Base-by-base conservation (phyloP, 495 filamentous ascomycete genomes). In the Platismatia glauca region DNA sequence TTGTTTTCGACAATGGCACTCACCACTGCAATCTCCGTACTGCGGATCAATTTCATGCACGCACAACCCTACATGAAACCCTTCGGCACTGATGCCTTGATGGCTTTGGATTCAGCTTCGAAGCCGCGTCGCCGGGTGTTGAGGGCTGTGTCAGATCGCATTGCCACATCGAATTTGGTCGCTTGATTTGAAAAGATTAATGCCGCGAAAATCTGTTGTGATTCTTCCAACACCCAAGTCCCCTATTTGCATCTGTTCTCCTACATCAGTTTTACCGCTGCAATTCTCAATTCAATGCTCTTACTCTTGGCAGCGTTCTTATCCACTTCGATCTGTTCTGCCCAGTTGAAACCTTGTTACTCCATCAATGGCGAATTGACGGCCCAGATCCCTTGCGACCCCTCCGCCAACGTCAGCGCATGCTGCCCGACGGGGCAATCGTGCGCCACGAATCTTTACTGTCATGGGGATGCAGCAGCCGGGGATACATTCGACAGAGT, bases 221-320 rank as follows among this genome's bases (percentile, higher is more conserved):
- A 0, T 24, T 46, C n/a, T 4, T 22, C 0, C 0, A 22, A 15
- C 9, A 24, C 7, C n/a, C 9, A 3, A 18, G 0, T n/a, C 1
- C 41, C 8, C 11, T 24, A 15, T n/a, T 44, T 2, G 41, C 38
- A 39, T 24, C n/a, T 12, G 7, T 12, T 7, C 7, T 46, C 9
- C 8, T 18, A 24, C 24, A 3, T 8, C 8, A 22, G 20, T 1
- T 44, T 44, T 2, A n/a, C 7, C 3, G 43, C n/a, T 4, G 43
- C 24, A 46, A 0, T 24, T 7, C 11, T 7, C 0, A 46, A 7
- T 22, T 22, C n/a, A 9, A 46, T 46, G 43, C 43, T 12, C 8
- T 12, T 12, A 24, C 20, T 24, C 11, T 24, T 12, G 20, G 9
- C n/a, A 46, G 6, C 24, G n/a, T 12, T 43, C n/a, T 46, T 9